Percentiles rank a stretch among this genome's conserved stretches.
These are phyloP conservation scores for Starmerella etchellsii DNA, from an alignment of 805 yeast species.

Conservation along the genomic window DNA sequence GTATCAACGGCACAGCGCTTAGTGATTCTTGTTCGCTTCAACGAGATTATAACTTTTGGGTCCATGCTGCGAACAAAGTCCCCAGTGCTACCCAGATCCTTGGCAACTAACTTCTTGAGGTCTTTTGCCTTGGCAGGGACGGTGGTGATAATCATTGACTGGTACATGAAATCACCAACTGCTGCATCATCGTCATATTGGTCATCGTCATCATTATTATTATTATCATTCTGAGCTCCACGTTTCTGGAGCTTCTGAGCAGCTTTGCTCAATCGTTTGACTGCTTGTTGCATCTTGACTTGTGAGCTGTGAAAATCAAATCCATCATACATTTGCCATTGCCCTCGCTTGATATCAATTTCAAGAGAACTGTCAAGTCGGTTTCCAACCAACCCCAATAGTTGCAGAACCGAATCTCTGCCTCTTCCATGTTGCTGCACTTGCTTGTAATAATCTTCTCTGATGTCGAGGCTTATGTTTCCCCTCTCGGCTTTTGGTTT, in stretches of 20 bases:
- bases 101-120: constrained; percentile 44
- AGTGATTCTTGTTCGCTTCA: constrained; percentile 28
- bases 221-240: too few species aligned
- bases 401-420: neutral
- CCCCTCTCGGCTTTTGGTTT: too few species aligned
- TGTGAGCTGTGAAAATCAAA: constrained; percentile 83
- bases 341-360: constrained; percentile 14
- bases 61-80: constrained; percentile 10
- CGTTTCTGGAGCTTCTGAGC: constrained; percentile 8
- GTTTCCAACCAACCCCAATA: neutral
- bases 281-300: constrained; percentile 48
- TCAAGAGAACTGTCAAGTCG: neutral
- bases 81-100: constrained; percentile 29
- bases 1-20: neutral
- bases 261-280: constrained; percentile 42
- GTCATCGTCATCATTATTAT: constrained; percentile 12
- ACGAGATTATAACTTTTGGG: constrained; percentile 23
- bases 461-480: constrained; percentile 12
- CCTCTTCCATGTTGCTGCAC: neutral
- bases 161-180: constrained; percentile 55
- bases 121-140: constrained; percentile 27
- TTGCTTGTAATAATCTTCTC: constrained; percentile 15
- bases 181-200: constrained; percentile 17
- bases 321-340: constrained; percentile 60
- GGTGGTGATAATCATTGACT: constrained; percentile 54